A percentile compares a stretch with the other conserved stretches of the same genome.
Evolutionary conservation across 352 stramenopile genomes (phyloP).

Genomic region (Pythium rhizo-oryzae): DNA sequence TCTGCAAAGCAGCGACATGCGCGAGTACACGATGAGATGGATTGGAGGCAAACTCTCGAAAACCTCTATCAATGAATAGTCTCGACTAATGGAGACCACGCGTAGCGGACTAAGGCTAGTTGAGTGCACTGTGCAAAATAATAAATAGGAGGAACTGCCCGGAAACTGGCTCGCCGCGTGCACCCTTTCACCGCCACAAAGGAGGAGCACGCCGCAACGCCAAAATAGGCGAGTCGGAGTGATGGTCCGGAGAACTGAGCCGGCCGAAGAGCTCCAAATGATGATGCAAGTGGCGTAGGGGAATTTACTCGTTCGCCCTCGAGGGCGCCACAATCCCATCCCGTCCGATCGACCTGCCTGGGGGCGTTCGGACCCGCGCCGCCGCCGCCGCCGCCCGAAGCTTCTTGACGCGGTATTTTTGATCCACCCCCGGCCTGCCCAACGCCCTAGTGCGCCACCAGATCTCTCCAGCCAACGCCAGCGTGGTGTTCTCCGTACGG

Average conservation of each 20-base stretch:
- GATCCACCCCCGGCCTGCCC: not conserved
- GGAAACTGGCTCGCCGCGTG: not conserved
- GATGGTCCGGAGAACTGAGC: not conserved
- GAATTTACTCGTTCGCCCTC: too few species aligned
- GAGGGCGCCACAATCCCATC: not conserved
- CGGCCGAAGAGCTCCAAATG: not conserved
- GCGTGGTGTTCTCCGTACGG: not conserved
- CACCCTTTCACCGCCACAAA: not conserved
- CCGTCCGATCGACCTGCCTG: not conserved
- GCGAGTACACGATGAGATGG: not conserved
- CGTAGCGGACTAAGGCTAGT: not conserved
- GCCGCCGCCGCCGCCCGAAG: too few species aligned
- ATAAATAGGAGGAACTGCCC: not conserved
- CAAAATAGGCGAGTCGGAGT: not conserved
- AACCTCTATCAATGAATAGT: not conserved
- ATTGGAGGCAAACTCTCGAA: not conserved
- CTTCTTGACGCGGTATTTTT: conserved; percentile 1
- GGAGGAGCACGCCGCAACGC: not conserved
- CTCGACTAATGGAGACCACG: conserved; percentile 1
- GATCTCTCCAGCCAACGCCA: not conserved
- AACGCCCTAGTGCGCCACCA: too few species aligned
- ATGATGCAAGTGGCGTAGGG: conserved; percentile 7
- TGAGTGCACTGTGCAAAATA: not conserved
- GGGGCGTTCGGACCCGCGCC: too few species aligned
- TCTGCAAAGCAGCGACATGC: conserved; percentile 5